These are phyloP conservation scores for Phialophora macrospora DNA, from an alignment of 2,329 filamentous ascomycete genomes.

Conservation along the genomic window DNA sequence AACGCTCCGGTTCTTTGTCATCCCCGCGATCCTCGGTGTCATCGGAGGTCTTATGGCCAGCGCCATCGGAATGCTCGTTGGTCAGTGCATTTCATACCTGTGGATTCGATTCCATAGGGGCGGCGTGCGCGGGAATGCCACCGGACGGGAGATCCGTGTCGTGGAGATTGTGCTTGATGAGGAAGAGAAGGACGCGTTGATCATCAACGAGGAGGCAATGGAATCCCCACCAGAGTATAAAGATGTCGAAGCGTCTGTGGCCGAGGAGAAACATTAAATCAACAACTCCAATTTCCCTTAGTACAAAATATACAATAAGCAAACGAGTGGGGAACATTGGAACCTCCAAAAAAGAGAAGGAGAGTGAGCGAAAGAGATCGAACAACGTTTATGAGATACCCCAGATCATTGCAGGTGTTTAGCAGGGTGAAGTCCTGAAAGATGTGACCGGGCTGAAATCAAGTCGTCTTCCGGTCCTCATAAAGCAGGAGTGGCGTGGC, in stretches of 20 bases:
- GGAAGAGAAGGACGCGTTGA: constrained; percentile 51
- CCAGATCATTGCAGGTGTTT: constrained; percentile 30
- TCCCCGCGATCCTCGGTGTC: constrained; percentile 53
- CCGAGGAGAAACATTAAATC: constrained; percentile 38
- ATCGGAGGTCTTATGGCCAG: constrained; percentile 53
- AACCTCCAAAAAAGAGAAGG: not conserved
- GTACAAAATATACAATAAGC: not conserved
- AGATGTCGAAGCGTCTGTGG: constrained; percentile 38
- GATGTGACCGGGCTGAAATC: not conserved
- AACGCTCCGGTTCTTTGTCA: constrained; percentile 51
- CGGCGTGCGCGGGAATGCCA: constrained; percentile 43
- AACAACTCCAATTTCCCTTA: not conserved
- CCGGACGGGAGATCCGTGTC: constrained; percentile 40
- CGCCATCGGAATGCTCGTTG: constrained; percentile 55
- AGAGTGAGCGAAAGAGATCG: not conserved
- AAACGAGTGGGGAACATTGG: not conserved
- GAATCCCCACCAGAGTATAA: constrained; percentile 45
- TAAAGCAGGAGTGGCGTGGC: not conserved
- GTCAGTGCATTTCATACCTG: constrained; percentile 52
- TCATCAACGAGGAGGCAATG: constrained; percentile 35
- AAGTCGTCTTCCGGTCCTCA: not conserved
- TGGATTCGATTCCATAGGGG: constrained; percentile 47
- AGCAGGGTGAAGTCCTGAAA: not conserved
- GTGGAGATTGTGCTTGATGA: constrained; percentile 39
- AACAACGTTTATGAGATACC: constrained; percentile 25